Base-by-base conservation (phyloP, 1,284 basidiomycete genomes). In the Malassezia cuniculi region DNA sequence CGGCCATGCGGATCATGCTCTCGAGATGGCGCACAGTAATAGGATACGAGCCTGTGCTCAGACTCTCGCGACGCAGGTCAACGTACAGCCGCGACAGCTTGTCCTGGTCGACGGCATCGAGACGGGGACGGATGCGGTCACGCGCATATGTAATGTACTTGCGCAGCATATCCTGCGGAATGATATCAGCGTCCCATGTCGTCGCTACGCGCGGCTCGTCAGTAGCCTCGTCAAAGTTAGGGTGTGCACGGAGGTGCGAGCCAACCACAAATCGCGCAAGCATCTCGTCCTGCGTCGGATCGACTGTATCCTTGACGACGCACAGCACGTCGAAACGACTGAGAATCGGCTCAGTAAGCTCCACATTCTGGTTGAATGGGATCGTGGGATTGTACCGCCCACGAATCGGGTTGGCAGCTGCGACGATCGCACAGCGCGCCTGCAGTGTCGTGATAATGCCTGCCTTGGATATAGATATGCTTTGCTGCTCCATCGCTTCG, bases 61-160 rank as follows among this genome's bases (percentile, higher is more conserved):
- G 74, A 3, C 87, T 94, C 68, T 99, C 93, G 48, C 87, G 80
- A 34, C 93, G 80, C 27, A 99, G 75, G 66, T 99, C 93, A n/a
- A 85, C 80, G 68, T 93, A 97, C 30, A 99, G 76, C n/a, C 80
- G 76, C 7, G 87, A 75, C 12, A 97, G 76, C 68, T 95, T 95
- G 66, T 95, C 87, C 68, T 90, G 83, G 69, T 99, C 93, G 50
- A 97, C 74, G 57, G 93, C 81, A 62, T 85, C 84, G 40, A 97
- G 74, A 69, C 94, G 89, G 2, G 93, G 93, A 43, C 77, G 75
- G 47, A 95, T 77, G 60, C 81, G 83, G 62, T 95, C 90, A 43
- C 85, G 79, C 1, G 90, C 86, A 67, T 95, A 97, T 82, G 95
- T 93, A 72, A 97, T 95, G 70, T 97, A 97, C 69, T 97, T 99